Conservation (phyloP, 306 rosid genomes). For the Mimosa pudica region DNA sequence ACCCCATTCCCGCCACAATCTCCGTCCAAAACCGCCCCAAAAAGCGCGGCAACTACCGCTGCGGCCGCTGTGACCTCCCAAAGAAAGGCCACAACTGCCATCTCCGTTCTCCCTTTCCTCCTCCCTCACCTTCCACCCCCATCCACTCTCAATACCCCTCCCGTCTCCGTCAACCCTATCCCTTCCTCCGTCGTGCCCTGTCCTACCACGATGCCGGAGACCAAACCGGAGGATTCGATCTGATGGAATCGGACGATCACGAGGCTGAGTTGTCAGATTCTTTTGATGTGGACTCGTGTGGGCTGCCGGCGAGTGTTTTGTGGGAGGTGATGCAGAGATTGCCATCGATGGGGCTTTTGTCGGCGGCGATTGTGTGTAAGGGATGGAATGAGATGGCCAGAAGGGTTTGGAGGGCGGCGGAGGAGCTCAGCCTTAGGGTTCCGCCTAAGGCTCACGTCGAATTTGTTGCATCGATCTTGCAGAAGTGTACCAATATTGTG, state of each 20-base stretch:
- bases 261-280: conserved; percentile 31
- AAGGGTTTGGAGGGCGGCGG: conserved; percentile 86
- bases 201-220: conserved; percentile 70
- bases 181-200: conserved; percentile 77
- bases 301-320: conserved; percentile 58
- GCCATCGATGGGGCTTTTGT: conserved; percentile 73
- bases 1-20: not conserved
- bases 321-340: conserved; percentile 85
- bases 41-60: conserved; percentile 81
- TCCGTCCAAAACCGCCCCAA: conserved; percentile 53
- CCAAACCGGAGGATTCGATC: conserved; percentile 33
- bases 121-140: conserved; percentile 20
- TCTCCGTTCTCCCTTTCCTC: conserved; percentile 28
- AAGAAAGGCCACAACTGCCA: conserved; percentile 84
- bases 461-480: conserved; percentile 77
- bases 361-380: conserved; percentile 78
- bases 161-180: conserved; percentile 30
- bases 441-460: conserved; percentile 74
- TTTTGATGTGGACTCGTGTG: conserved; percentile 47
- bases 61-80: conserved; percentile 90
- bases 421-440: conserved; percentile 73
- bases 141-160: conserved; percentile 31
- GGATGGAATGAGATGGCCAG: conserved; percentile 82
- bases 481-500: conserved; percentile 74
- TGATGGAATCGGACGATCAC: not conserved